phyloP scores from a whole-genome alignment of 208 protist species.

The Trypanosoma avium region DNA sequence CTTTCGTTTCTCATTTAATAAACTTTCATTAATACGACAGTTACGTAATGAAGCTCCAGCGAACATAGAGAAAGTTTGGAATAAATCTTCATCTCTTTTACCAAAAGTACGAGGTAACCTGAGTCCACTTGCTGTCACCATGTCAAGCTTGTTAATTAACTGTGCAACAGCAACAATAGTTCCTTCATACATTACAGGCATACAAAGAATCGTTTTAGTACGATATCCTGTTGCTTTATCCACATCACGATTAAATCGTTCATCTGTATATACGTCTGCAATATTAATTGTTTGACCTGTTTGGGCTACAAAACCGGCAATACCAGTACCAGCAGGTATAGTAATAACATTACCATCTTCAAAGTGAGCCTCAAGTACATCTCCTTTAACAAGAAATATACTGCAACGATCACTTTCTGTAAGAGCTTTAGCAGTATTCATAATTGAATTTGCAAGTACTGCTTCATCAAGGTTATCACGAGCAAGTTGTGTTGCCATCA shows the following conservation, averaged over 20 bases:
- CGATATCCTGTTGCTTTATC: slow-evolving; percentile 72
- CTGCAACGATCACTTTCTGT: slow-evolving; percentile 75
- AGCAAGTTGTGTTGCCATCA: slow-evolving; percentile 77
- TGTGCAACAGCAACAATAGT: slow-evolving; percentile 72
- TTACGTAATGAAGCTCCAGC: slow-evolving; percentile 70
- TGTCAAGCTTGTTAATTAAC: slow-evolving; percentile 78
- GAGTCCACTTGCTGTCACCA: slow-evolving; percentile 54
- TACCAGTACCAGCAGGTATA: slow-evolving; percentile 52
- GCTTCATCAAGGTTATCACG: slow-evolving; percentile 78
- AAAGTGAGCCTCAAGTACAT: slow-evolving; percentile 64
- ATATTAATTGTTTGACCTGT: slow-evolving; percentile 65
- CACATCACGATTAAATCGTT: slow-evolving; percentile 63
- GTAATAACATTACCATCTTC: slow-evolving; percentile 67
- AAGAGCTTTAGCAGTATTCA: slow-evolving; percentile 71
- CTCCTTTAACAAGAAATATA: slow-evolving; percentile 63
- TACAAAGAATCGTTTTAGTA: slow-evolving; percentile 73
- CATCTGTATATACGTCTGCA: slow-evolving; percentile 65
- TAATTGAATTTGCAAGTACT: slow-evolving; percentile 71
- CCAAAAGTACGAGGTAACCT: slow-evolving; percentile 49
- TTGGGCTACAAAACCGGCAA: slow-evolving; percentile 67
- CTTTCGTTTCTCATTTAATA: slow-evolving; percentile 70
- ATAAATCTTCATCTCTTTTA: slow-evolving; percentile 63
- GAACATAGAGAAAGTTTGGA: slow-evolving; percentile 72
- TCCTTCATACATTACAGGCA: slow-evolving; percentile 66
- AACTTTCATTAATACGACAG: slow-evolving; percentile 62